A percentile compares a stretch with the other conserved stretches of the same genome.
Conservation (phyloP, 768 basidiomycete genomes). For the Agrocybe pediades region DNA sequence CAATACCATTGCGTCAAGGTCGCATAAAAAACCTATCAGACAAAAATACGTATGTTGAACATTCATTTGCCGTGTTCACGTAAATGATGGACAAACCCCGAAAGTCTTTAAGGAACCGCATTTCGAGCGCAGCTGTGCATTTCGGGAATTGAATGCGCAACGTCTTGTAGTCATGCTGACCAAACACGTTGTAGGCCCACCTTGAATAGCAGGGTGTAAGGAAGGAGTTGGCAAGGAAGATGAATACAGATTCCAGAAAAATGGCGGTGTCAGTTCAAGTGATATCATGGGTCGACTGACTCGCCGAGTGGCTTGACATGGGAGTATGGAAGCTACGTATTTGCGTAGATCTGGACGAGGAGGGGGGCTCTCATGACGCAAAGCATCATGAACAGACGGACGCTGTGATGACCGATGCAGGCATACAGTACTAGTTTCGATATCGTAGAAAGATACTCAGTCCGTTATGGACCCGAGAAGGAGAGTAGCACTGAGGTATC, state of each 20-base stretch:
- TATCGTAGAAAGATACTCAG: too few relatives aligned
- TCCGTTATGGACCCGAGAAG: too few relatives aligned
- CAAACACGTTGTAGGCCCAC: neutral
- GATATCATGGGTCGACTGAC: neutral
- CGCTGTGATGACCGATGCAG: too few relatives aligned
- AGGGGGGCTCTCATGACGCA: neutral
- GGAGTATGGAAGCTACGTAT: neutral
- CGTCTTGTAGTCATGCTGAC: neutral
- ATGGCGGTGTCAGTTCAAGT: neutral
- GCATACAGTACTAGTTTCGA: too few relatives aligned
- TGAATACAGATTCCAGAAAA: too few relatives aligned
- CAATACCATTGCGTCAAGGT: neutral
- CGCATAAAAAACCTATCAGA: neutral
- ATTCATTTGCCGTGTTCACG: neutral
- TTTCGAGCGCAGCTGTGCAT: neutral
- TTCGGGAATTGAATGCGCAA: neutral
- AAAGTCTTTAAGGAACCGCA: neutral
- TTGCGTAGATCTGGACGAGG: too few relatives aligned
- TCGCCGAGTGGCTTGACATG: neutral
- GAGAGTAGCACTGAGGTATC: too few relatives aligned
- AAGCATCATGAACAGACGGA: conserved; percentile 4
- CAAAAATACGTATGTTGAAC: neutral
- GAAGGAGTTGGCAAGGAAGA: neutral
- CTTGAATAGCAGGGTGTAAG: too few relatives aligned
- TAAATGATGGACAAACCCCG: neutral